A percentile compares a stretch with the other conserved stretches of the same genome.
Conservation (phyloP, 495 filamentous ascomycete genomes). For the Daldinia decipiens region DNA sequence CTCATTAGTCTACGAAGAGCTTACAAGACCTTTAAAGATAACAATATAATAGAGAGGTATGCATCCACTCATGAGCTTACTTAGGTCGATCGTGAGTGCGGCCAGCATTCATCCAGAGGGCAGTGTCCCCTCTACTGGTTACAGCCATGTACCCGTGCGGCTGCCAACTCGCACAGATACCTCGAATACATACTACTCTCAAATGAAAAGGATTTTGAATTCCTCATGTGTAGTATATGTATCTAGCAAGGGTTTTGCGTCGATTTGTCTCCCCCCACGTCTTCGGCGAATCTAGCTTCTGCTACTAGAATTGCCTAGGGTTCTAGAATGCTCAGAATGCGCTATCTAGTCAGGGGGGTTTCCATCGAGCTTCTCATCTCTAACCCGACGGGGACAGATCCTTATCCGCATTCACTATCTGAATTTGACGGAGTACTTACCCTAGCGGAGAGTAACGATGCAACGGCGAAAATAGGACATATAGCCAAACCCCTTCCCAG, state of each 20-base stretch:
- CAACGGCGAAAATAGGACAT: slow-evolving; percentile 26
- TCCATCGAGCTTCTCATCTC: slow-evolving; percentile 26
- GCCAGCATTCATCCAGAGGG: slow-evolving; percentile 15
- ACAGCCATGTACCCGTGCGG: slow-evolving; percentile 19
- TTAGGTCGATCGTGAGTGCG: slow-evolving; percentile 17
- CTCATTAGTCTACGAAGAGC: slow-evolving; percentile 30
- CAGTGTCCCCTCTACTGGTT: slow-evolving; percentile 15
- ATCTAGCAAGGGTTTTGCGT: slow-evolving; percentile 31
- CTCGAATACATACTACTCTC: slow-evolving; percentile 18
- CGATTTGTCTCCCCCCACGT: slow-evolving; percentile 35
- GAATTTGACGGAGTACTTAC: slow-evolving; percentile 23
- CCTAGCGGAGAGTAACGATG: slow-evolving; percentile 21
- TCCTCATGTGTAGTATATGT: slow-evolving; percentile 16
- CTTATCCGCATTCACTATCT: slow-evolving; percentile 16
- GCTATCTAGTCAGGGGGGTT: slow-evolving; percentile 23
- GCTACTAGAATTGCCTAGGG: slow-evolving; percentile 33
- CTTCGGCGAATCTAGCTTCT: slow-evolving; percentile 37
- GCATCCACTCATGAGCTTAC: slow-evolving; percentile 1
- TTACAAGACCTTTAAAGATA: slow-evolving; percentile 18
- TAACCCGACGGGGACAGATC: slow-evolving; percentile 15
- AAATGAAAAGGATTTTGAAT: slow-evolving; percentile 33
- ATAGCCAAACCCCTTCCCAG: background rate
- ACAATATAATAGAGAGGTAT: slow-evolving; percentile 17
- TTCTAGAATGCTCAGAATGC: slow-evolving; percentile 40
- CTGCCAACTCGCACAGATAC: slow-evolving; percentile 21